Conservation (phyloP, 2,329 filamentous ascomycete genomes). For the Pseudocercospora musae region DNA sequence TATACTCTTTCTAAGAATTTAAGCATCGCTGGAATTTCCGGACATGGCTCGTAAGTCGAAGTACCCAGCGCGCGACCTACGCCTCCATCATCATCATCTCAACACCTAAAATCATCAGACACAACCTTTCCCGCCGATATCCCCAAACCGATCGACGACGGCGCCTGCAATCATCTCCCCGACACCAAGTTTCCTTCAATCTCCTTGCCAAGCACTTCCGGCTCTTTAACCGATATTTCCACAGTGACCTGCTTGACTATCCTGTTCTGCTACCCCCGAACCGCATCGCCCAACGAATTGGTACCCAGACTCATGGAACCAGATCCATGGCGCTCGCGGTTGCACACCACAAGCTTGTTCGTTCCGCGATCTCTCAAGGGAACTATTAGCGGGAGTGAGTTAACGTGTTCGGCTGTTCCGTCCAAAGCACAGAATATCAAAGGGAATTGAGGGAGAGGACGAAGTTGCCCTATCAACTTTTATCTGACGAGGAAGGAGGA, state of each 20-base stretch:
- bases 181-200: slow-evolving; percentile 33
- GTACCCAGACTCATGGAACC: slow-evolving; percentile 43
- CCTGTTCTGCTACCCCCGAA: slow-evolving; percentile 44
- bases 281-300: slow-evolving; percentile 39
- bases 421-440: slow-evolving; percentile 42
- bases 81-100: neutral
- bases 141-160: slow-evolving; percentile 41
- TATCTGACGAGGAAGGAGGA: slow-evolving; percentile 41
- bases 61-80: too few species aligned
- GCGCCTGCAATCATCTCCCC: slow-evolving; percentile 39
- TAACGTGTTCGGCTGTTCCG: slow-evolving; percentile 41
- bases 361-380: slow-evolving; percentile 38
- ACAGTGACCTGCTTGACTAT: slow-evolving; percentile 39
- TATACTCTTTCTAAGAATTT: too few species aligned
- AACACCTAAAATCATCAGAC: slow-evolving; percentile 2
- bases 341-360: slow-evolving; percentile 46
- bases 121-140: slow-evolving; percentile 35
- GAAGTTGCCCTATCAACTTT: slow-evolving; percentile 41
- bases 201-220: slow-evolving; percentile 35
- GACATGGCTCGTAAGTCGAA: neutral
- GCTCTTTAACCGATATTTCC: slow-evolving; percentile 36
- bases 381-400: slow-evolving; percentile 34
- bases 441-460: slow-evolving; percentile 38
- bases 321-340: slow-evolving; percentile 44
- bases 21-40: neutral